phyloP scores from a whole-genome alignment of 2,329 filamentous ascomycete genomes.

The Verticillium tricorpus region DNA sequence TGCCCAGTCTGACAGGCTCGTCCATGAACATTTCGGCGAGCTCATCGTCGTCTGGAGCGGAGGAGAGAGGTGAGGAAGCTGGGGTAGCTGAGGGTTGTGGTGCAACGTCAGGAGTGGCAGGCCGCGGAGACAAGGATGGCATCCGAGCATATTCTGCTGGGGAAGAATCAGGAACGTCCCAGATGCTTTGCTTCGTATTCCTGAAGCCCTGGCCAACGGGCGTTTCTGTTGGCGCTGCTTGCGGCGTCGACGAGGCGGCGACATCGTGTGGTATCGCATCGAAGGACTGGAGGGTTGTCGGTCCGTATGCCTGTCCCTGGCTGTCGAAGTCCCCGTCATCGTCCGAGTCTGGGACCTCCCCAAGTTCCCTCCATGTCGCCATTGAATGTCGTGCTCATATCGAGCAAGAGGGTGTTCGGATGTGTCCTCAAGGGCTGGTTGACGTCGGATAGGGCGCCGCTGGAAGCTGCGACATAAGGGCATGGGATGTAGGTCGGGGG shows the following conservation, averaged over 20 bases:
- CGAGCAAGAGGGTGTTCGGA: neutral
- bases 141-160: neutral
- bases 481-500: neutral
- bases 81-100: constrained; percentile 7
- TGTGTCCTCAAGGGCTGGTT: neutral
- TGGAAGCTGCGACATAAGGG: neutral
- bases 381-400: constrained; percentile 19
- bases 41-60: constrained; percentile 22
- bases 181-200: constrained; percentile 19
- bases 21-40: constrained; percentile 13
- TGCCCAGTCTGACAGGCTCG: neutral
- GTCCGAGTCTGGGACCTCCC: constrained; percentile 47
- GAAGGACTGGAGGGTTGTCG: neutral
- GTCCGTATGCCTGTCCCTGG: constrained; percentile 13
- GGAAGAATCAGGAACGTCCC: constrained; percentile 30
- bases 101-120: neutral
- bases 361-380: constrained; percentile 45
- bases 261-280: neutral
- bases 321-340: constrained; percentile 40
- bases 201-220: neutral
- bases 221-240: constrained; percentile 10
- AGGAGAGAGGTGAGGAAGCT: constrained; percentile 30
- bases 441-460: neutral
- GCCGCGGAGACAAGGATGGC: neutral
- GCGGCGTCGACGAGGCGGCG: neutral